A percentile compares a stretch with the other conserved stretches of the same genome.
These are phyloP conservation scores for Trichoderma koningii DNA, from an alignment of 2,329 filamentous ascomycete genomes.

Conservation along the genomic window DNA sequence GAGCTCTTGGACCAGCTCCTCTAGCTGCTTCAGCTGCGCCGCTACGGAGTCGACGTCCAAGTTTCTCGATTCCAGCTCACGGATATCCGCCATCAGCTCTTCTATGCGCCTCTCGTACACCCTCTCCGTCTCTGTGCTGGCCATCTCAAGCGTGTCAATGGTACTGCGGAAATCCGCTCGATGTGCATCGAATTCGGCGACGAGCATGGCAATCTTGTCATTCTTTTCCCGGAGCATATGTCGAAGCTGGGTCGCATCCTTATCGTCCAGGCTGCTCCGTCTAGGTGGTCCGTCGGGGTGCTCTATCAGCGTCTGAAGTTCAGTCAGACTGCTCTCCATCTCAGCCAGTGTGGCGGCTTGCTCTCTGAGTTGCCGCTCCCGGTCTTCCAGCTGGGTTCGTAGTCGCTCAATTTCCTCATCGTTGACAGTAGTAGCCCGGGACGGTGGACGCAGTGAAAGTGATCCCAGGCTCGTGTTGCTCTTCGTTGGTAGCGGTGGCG, in stretches of 20 bases:
- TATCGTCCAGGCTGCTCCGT: slow-evolving; percentile 61
- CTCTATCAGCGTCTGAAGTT: slow-evolving; percentile 71
- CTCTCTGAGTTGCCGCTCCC: slow-evolving; percentile 84
- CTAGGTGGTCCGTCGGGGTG: slow-evolving; percentile 50
- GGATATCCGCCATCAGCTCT: slow-evolving; percentile 78
- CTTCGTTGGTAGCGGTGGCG: slow-evolving; percentile 53
- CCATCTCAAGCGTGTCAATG: slow-evolving; percentile 93
- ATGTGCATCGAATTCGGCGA: slow-evolving; percentile 91
- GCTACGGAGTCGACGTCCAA: slow-evolving; percentile 92
- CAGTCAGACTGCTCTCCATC: slow-evolving; percentile 86
- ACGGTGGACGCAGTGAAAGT: slow-evolving; percentile 56
- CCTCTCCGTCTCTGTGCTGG: slow-evolving; percentile 90
- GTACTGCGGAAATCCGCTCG: slow-evolving; percentile 95
- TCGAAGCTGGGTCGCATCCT: slow-evolving; percentile 75
- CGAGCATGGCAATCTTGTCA: slow-evolving; percentile 91
- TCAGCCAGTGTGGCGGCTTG: slow-evolving; percentile 80
- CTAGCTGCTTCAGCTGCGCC: slow-evolving; percentile 87
- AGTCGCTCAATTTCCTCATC: slow-evolving; percentile 76
- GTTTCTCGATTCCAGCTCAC: slow-evolving; percentile 77
- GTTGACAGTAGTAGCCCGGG: slow-evolving; percentile 55
- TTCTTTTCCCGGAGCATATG: slow-evolving; percentile 91
- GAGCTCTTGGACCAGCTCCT: slow-evolving; percentile 93
- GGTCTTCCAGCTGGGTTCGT: slow-evolving; percentile 73
- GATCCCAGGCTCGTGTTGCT: slow-evolving; percentile 58
- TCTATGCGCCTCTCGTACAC: slow-evolving; percentile 95